phyloP scores from a whole-genome alignment of 2,329 filamentous ascomycete genomes.

The Arthrobotrys iridis region DNA sequence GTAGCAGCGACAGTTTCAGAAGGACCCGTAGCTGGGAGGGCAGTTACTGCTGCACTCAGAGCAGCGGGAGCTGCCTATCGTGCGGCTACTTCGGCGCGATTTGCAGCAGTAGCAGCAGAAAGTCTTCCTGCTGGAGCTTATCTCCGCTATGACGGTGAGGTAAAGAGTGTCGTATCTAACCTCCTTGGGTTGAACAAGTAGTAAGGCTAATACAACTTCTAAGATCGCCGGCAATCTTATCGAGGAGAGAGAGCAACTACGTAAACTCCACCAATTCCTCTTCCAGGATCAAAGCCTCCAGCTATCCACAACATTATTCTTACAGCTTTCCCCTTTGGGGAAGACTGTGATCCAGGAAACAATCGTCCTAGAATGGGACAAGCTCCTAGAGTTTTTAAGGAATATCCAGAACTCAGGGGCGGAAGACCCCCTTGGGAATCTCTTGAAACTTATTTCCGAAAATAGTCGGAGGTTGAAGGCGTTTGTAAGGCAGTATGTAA shows the following conservation, averaged over 20 bases:
- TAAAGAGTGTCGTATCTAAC: neutral
- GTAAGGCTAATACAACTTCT: neutral
- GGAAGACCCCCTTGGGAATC: neutral
- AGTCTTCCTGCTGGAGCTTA: neutral
- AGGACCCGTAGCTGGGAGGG: neutral
- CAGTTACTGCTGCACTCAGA: neutral
- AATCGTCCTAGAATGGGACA: neutral
- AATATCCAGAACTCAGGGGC: neutral
- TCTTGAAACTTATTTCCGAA: neutral
- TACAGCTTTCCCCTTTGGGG: neutral
- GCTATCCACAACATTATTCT: neutral
- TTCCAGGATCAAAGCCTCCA: neutral
- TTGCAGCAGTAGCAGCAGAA: neutral
- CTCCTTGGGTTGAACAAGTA: neutral
- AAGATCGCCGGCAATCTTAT: neutral
- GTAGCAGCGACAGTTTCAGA: neutral
- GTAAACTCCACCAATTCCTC: neutral
- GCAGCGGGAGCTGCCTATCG: neutral
- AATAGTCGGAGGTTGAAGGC: neutral
- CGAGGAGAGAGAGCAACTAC: neutral
- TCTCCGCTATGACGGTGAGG: neutral
- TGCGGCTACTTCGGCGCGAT: neutral
- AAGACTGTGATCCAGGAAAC: neutral
- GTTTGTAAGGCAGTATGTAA: neutral
- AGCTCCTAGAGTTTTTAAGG: neutral